These are phyloP conservation scores for Penicillium sclerotiorum DNA, from an alignment of 2,329 filamentous ascomycete genomes.

Conservation along the genomic window DNA sequence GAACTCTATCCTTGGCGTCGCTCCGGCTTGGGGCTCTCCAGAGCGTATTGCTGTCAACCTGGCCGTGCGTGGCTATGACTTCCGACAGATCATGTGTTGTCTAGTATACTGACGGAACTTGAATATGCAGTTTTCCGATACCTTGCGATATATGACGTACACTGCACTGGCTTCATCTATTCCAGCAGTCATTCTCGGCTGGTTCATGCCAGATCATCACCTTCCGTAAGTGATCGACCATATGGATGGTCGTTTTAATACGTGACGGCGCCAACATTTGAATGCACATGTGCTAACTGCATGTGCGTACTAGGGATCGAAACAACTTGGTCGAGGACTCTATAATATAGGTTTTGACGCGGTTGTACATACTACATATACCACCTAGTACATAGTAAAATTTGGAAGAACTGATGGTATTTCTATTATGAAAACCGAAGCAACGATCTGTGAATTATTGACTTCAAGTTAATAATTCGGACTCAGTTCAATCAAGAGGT, in stretches of 20 bases:
- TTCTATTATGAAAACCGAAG: too few relatives aligned
- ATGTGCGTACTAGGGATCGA: background rate
- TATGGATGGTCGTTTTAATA: too few relatives aligned
- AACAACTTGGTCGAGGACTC: background rate
- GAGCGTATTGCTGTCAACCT: conserved; percentile 48
- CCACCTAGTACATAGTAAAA: background rate
- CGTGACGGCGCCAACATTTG: too few relatives aligned
- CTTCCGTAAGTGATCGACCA: conserved; percentile 23
- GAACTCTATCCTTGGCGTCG: conserved; percentile 49
- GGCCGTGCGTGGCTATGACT: conserved; percentile 29
- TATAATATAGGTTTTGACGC: background rate
- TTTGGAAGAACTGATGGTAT: background rate
- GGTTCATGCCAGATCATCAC: conserved; percentile 31
- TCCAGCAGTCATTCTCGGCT: conserved; percentile 28
- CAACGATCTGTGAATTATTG: too few relatives aligned
- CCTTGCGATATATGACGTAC: conserved; percentile 36
- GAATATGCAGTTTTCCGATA: conserved; percentile 30
- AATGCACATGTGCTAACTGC: too few relatives aligned
- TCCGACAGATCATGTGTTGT: too few relatives aligned
- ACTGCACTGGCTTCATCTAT: conserved; percentile 33
- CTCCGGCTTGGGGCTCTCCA: conserved; percentile 46
- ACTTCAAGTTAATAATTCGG: too few relatives aligned
- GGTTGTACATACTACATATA: background rate
- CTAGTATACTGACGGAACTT: conserved; percentile 14
- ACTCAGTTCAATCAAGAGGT: too few relatives aligned